Conservation (phyloP, 345 rosid genomes). For the Camelina neglecta region DNA sequence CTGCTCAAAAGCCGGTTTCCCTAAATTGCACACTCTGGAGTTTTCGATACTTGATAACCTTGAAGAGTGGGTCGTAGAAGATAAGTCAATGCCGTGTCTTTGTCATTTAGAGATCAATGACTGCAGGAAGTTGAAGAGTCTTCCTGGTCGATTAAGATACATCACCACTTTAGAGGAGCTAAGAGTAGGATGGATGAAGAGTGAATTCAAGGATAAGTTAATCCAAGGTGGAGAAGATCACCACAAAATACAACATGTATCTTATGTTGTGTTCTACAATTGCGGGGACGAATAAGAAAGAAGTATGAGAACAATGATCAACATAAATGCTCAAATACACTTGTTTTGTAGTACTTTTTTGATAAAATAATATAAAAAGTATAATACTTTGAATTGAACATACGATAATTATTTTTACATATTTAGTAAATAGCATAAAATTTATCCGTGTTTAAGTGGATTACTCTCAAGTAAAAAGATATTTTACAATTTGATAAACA, state of each 20-base stretch:
- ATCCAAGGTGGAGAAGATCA: constrained; percentile 32
- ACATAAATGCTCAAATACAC: accelerated
- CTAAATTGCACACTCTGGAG: constrained; percentile 20
- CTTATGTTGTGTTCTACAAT: constrained; percentile 29
- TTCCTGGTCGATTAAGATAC: constrained; percentile 31
- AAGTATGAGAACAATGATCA: not conserved
- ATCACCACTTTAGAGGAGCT: not conserved
- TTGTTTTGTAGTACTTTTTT: too few relatives aligned
- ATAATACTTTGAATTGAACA: too few relatives aligned
- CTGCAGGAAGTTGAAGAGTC: constrained; percentile 31
- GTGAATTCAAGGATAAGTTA: constrained; percentile 33
- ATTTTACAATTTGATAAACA: too few relatives aligned
- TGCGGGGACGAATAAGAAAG: constrained; percentile 9
- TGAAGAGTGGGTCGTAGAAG: constrained; percentile 39
- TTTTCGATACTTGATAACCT: constrained; percentile 5
- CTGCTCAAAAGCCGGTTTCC: constrained; percentile 37
- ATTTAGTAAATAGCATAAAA: too few relatives aligned
- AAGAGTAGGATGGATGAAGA: constrained; percentile 31
- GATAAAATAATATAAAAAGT: too few relatives aligned
- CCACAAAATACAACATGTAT: constrained; percentile 20
- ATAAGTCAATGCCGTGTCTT: constrained; percentile 26
- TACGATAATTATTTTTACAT: too few relatives aligned
- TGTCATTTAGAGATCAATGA: constrained; percentile 26
- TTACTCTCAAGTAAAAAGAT: too few relatives aligned
- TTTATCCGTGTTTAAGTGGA: too few relatives aligned